These are phyloP conservation scores for Backusella mclennaniae DNA, from an alignment of 192 early-diverging fungal genomes.

Conservation along the genomic window DNA sequence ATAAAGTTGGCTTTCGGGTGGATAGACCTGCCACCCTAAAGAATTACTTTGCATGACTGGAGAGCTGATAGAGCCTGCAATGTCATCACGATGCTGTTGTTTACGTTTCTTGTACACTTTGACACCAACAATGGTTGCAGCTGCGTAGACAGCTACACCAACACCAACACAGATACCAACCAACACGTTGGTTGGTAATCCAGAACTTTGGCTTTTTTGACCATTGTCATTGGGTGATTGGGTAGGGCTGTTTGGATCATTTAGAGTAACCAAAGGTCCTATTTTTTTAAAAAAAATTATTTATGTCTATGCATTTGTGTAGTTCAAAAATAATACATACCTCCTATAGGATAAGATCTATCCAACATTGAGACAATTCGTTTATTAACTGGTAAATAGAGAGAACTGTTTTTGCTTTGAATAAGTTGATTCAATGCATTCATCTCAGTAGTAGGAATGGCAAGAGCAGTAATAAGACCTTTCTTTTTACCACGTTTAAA, in stretches of 20 bases:
- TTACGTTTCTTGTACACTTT: slow-evolving; percentile 32
- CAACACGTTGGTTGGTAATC: slow-evolving; percentile 23
- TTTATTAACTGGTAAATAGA: slow-evolving; percentile 17
- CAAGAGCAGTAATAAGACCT: slow-evolving; percentile 27
- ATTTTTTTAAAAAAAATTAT: background rate
- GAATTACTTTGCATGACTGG: slow-evolving; percentile 42
- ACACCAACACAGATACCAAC: slow-evolving; percentile 37
- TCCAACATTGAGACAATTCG: slow-evolving; percentile 30
- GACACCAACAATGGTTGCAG: slow-evolving; percentile 36
- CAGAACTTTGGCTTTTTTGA: background rate
- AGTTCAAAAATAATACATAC: background rate
- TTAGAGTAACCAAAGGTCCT: background rate
- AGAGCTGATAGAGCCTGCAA: slow-evolving; percentile 29
- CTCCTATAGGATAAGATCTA: slow-evolving; percentile 19
- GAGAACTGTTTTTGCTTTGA: slow-evolving; percentile 2
- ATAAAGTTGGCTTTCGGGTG: background rate
- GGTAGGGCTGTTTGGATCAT: background rate
- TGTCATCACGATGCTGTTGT: slow-evolving; percentile 21
- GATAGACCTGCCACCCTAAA: slow-evolving; percentile 24
- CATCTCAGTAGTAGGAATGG: slow-evolving; percentile 20
- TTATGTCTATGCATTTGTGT: background rate
- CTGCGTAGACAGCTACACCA: slow-evolving; percentile 36
- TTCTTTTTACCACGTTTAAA: background rate
- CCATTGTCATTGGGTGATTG: background rate
- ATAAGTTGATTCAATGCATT: slow-evolving; percentile 18